Conservation (phyloP, 2,329 filamentous ascomycete genomes). For the Fusarium foetens region DNA sequence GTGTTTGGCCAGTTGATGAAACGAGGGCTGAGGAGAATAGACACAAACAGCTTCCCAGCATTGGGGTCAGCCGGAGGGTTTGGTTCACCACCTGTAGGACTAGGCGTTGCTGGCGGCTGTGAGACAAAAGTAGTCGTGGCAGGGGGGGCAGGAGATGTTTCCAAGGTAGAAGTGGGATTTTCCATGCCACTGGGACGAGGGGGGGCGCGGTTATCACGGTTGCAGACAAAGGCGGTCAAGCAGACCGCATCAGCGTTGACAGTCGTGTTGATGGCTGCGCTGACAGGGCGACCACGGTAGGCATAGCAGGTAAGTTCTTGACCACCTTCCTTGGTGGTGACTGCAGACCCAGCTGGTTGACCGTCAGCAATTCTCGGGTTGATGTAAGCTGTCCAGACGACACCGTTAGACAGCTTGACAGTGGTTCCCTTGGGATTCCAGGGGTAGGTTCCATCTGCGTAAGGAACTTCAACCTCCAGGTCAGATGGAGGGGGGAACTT, state of each 20-base stretch:
- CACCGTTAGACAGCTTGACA: conserved; percentile 52
- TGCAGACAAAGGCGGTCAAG: conserved; percentile 56
- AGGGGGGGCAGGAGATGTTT: conserved; percentile 47
- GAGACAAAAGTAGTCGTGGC: conserved; percentile 50
- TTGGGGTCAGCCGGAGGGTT: conserved; percentile 46
- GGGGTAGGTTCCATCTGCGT: conserved; percentile 52
- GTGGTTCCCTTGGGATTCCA: conserved; percentile 53
- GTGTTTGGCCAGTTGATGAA: conserved; percentile 54
- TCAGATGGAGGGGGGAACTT: conserved; percentile 51
- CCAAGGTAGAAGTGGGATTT: conserved; percentile 49
- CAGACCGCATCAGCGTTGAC: conserved; percentile 52
- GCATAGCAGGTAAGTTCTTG: conserved; percentile 55
- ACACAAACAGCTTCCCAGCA: conserved; percentile 47
- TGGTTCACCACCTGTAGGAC: conserved; percentile 43
- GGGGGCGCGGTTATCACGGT: conserved; percentile 49
- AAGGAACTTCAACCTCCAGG: conserved; percentile 54
- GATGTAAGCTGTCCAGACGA: conserved; percentile 56
- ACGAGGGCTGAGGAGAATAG: conserved; percentile 50
- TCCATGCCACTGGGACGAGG: conserved; percentile 51
- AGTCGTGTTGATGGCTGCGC: conserved; percentile 53
- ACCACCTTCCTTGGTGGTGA: conserved; percentile 54
- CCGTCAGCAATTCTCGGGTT: conserved; percentile 54
- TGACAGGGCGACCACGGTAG: conserved; percentile 54
- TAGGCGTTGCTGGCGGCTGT: conserved; percentile 42
- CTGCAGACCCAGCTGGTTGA: conserved; percentile 53